These are phyloP conservation scores for Ganoderma lucidum DNA, from an alignment of 1,284 basidiomycete genomes.

Conservation along the genomic window DNA sequence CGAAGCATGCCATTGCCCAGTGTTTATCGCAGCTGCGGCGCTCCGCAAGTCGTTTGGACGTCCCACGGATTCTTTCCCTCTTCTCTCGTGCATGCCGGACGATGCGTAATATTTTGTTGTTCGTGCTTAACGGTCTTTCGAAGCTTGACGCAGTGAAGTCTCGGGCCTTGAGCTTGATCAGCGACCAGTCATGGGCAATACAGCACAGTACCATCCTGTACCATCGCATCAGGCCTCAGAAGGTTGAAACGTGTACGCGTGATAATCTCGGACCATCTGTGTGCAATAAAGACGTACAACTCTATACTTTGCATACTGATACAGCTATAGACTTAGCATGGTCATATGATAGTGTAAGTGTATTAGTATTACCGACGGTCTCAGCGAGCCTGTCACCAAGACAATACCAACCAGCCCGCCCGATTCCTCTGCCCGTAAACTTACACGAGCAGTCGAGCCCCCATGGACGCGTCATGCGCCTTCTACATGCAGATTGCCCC, in stretches of 20 bases:
- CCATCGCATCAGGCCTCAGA: neutral
- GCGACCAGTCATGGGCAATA: neutral
- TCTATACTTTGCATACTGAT: neutral
- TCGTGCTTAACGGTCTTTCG: neutral
- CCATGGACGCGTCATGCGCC: neutral
- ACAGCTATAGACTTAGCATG: neutral
- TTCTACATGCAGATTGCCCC: neutral
- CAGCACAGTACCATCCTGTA: neutral
- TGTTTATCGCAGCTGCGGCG: neutral
- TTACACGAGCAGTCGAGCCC: neutral
- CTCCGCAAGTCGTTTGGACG: neutral
- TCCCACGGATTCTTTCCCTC: neutral
- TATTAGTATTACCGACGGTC: neutral
- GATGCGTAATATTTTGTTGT: neutral
- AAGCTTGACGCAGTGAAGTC: neutral
- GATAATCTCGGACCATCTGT: neutral
- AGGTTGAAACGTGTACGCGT: neutral
- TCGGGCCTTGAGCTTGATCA: neutral
- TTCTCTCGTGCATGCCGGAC: neutral
- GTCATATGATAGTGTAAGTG: constrained; percentile 13
- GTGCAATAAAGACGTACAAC: constrained; percentile 8
- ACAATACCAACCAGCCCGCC: neutral
- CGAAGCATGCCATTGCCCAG: neutral
- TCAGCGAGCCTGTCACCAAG: constrained; percentile 15
- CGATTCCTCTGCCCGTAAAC: constrained; percentile 2